These are phyloP conservation scores for Blastocrithidia nonstop DNA, from an alignment of 208 protist genomes.

Conservation along the genomic window DNA sequence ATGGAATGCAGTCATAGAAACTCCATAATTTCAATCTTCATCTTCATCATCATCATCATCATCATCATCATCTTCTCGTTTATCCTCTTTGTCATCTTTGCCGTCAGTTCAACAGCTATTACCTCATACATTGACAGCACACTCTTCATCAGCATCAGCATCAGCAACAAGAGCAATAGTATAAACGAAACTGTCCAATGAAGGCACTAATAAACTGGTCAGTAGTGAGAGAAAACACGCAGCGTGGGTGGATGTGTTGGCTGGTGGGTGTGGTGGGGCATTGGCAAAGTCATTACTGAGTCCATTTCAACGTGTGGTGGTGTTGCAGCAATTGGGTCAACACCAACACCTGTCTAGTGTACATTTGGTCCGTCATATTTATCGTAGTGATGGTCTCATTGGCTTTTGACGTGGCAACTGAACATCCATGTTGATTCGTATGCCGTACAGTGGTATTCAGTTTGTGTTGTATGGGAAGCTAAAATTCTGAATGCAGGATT, in stretches of 20 bases:
- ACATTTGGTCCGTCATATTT: conserved; percentile 29
- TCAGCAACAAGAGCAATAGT: no score
- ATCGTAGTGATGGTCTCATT: conserved; percentile 37
- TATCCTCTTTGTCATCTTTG: not conserved
- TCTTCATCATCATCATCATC: no score
- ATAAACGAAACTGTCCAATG: no score
- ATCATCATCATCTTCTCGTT: conserved; percentile 5
- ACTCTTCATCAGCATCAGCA: no score
- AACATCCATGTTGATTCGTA: conserved; percentile 77
- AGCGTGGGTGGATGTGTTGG: conserved; percentile 63
- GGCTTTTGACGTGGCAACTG: conserved; percentile 83
- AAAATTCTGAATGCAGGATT: conserved; percentile 73
- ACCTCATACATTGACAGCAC: not conserved
- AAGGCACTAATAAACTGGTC: no score
- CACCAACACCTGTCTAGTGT: conserved; percentile 23
- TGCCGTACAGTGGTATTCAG: conserved; percentile 82
- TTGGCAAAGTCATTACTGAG: conserved; percentile 70
- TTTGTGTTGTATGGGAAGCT: conserved; percentile 62
- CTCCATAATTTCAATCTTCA: no score
- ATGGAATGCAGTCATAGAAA: no score
- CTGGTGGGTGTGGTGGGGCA: conserved; percentile 53
- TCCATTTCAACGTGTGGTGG: conserved; percentile 76
- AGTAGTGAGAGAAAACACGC: conserved; percentile 53
- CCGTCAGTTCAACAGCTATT: conserved; percentile 2
- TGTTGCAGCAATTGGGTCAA: conserved; percentile 71